Evolutionary conservation across 2,329 filamentous ascomycete genomes (phyloP).

Genomic region (Epichloe sp.): DNA sequence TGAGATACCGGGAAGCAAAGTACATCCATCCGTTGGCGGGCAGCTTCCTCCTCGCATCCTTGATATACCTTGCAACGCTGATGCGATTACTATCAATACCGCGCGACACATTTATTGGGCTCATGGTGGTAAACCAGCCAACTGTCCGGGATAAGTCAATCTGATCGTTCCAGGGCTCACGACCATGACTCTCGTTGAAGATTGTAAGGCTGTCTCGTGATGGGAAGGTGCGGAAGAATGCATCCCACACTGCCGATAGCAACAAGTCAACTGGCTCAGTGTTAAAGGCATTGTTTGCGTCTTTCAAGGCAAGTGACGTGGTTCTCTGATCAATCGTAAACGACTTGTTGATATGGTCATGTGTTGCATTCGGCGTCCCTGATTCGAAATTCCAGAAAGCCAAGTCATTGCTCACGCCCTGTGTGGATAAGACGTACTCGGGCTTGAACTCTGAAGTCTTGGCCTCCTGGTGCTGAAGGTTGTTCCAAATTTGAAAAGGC

Average conservation of each 20-base stretch:
- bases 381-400: constrained; percentile 3
- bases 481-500: constrained; percentile 17
- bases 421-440: not conserved
- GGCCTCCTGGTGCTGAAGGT: constrained; percentile 20
- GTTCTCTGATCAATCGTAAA: constrained; percentile 1
- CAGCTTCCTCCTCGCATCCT: not conserved
- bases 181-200: constrained; percentile 12
- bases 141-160: constrained; percentile 22
- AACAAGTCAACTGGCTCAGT: constrained; percentile 20
- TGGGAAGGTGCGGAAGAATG: constrained; percentile 19
- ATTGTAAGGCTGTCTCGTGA: constrained; percentile 14
- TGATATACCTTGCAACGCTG: not conserved
- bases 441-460: not conserved
- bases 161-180: constrained; percentile 17
- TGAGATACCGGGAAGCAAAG: not conserved
- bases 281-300: constrained; percentile 8
- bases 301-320: constrained; percentile 4
- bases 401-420: not conserved
- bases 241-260: constrained; percentile 16
- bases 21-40: constrained; percentile 2
- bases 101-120: constrained; percentile 11
- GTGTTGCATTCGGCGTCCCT: not conserved
- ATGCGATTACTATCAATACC: not conserved
- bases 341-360: constrained; percentile 1
- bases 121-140: constrained; percentile 25